Evolutionary conservation across 1,284 basidiomycete species (phyloP).

Genomic region (Irpex lacteus): DNA sequence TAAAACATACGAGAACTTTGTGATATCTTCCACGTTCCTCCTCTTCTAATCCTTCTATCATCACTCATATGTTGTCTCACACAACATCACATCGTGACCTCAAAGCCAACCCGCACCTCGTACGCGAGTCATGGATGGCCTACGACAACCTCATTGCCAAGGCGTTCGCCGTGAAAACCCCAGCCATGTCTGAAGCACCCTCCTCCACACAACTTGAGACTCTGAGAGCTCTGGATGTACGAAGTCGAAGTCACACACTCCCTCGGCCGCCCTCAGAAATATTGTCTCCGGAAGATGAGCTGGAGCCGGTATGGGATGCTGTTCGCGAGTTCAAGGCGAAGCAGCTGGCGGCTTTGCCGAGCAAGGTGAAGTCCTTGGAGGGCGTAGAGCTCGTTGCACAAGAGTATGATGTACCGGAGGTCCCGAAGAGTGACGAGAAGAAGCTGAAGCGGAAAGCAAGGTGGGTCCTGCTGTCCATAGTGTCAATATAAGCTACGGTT

Average conservation of each 20-base stretch:
- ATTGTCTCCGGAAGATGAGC: constrained; percentile 20
- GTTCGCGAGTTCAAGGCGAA: constrained; percentile 60
- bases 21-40: background rate
- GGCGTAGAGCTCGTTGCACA: constrained; percentile 1
- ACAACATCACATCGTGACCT: background rate
- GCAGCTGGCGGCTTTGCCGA: constrained; percentile 58
- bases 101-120: background rate
- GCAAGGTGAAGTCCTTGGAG: constrained; percentile 66
- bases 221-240: constrained; percentile 17
- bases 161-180: constrained; percentile 7
- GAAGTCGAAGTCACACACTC: background rate
- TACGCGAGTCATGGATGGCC: constrained; percentile 11
- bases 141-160: constrained; percentile 14
- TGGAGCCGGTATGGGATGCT: constrained; percentile 61
- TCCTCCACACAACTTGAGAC: constrained; percentile 22
- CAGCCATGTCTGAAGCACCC: constrained; percentile 6
- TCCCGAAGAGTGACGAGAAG: constrained; percentile 5
- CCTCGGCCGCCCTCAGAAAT: constrained; percentile 8
- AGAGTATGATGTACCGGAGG: constrained; percentile 1
- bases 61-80: background rate
- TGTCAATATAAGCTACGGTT: background rate
- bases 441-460: constrained; percentile 19
- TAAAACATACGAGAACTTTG: background rate
- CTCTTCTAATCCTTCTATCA: background rate
- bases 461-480: constrained; percentile 7